Conservation (phyloP, 2,329 filamentous ascomycete species). For the Pezicula radicicola region DNA sequence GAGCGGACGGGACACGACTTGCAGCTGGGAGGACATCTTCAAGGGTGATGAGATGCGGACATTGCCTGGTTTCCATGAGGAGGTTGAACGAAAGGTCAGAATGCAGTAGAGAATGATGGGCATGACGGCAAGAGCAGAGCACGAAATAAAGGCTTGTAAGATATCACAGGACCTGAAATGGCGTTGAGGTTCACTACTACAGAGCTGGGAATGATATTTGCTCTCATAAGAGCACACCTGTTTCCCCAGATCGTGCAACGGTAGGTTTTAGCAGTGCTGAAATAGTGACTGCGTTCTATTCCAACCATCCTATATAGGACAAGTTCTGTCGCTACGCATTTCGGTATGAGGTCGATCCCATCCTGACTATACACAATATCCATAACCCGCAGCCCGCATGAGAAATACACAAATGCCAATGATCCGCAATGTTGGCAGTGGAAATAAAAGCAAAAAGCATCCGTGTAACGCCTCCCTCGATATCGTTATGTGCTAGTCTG, state of each 20-base stretch:
- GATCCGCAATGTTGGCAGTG: conserved; percentile 1
- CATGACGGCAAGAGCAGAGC: conserved; percentile 10
- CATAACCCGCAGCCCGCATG: conserved; percentile 2
- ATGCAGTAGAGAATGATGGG: conserved; percentile 53
- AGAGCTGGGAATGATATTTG: conserved; percentile 11
- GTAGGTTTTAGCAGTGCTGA: background rate
- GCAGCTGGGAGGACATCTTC: conserved; percentile 94
- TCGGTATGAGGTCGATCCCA: conserved; percentile 1
- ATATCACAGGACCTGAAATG: conserved; percentile 12
- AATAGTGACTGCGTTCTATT: conserved; percentile 18
- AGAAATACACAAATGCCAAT: conserved; percentile 2
- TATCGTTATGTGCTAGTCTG: conserved; percentile 6
- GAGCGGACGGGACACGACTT: conserved; percentile 69
- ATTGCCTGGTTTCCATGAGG: conserved; percentile 75
- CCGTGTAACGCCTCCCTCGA: conserved; percentile 10
- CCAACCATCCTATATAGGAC: conserved; percentile 6
- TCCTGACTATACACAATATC: conserved; percentile 15
- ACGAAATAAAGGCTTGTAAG: conserved; percentile 12
- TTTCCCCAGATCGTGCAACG: background rate
- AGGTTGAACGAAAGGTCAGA: conserved; percentile 90
- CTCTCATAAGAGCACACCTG: background rate
- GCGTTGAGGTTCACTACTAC: conserved; percentile 13
- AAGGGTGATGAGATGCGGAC: conserved; percentile 72
- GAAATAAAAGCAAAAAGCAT: conserved; percentile 4
- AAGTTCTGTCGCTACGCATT: conserved; percentile 7